Base-by-base conservation (phyloP, 1,284 basidiomycete genomes). In the Ustilago loliicola region DNA sequence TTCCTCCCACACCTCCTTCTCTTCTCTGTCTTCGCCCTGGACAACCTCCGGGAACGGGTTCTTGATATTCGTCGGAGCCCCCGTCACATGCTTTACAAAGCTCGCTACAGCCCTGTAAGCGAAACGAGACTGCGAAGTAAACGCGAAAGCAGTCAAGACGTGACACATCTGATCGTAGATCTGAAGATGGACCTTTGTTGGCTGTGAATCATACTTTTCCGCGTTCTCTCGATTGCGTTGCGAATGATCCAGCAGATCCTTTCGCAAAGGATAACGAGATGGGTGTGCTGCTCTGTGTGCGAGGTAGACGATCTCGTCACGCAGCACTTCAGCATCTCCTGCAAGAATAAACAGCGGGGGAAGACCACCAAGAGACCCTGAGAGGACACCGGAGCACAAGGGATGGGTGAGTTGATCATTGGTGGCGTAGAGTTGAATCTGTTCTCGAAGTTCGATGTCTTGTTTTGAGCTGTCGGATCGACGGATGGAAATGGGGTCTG, bases 271-370 rank as follows among this genome's bases (percentile, higher is more conserved):
- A 82, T 91, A 95, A 73, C 88, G 88, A 0, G 91, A 90, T 0
- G 96, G 96, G 84, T 94, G 88, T 2, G 94, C 94, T 15, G 96
- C 96, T 81, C 93, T 95, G 84, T 98, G 96, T 0, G 96, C 95
- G 6, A 88, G 17, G 61, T 85, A 98, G 42, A 98, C 91, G 54
- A 95, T 92, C 87, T 98, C 96, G 83, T 99, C 96, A 55, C 83
- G 79, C 48, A 98, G 87, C 0, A 98, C 95, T 87, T 99, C 96
- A 79, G 92, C 92, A 79, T 98, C 93, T 40, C 96, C 93, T 1
- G 87, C 88, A 13, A 96, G 91, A 77, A 99, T 88, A 56, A 94
- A 88, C 56, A 98, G 85, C 2, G 96, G 96, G 1, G 94, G 94
- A 0, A 99, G 87, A 1, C 96, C 96, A 9, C 96, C 96, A 9